These are phyloP conservation scores for Moesziomyces antarcticus DNA, from an alignment of 1,284 basidiomycete species.

Conservation along the genomic window DNA sequence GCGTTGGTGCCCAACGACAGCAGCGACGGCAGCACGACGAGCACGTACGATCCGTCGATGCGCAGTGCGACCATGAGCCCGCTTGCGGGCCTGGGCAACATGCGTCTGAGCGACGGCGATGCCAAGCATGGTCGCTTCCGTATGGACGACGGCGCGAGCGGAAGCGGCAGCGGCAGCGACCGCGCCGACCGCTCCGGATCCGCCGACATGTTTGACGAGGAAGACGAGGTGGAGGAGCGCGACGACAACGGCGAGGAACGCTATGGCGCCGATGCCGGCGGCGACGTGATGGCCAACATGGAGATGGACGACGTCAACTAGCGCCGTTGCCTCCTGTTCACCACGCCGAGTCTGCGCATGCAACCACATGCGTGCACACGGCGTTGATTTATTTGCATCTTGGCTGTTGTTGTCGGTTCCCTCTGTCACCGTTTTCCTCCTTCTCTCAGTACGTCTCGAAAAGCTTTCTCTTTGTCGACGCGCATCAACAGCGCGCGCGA, in stretches of 20 bases:
- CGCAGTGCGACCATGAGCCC: constrained; percentile 49
- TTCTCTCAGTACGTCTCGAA: no score
- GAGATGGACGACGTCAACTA: constrained; percentile 65
- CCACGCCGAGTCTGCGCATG: no score
- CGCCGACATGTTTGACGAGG: constrained; percentile 63
- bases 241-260: constrained; percentile 61
- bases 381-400: no score
- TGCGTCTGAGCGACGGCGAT: constrained; percentile 30
- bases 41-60: constrained; percentile 46
- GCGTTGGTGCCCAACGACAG: constrained; percentile 45
- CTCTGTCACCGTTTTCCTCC: no score
- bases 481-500: no score
- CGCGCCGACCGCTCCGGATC: constrained; percentile 42
- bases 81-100: constrained; percentile 41
- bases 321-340: not conserved
- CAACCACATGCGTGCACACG: no score
- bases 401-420: no score
- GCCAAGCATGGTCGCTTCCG: constrained; percentile 27
- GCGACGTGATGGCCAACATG: constrained; percentile 65
- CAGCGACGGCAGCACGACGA: constrained; percentile 47
- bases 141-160: constrained; percentile 41
- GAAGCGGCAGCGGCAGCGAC: constrained; percentile 37
- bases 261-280: constrained; percentile 61
- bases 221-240: constrained; percentile 51
- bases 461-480: no score